These are phyloP conservation scores for Phytopythium aichiense DNA, from an alignment of 352 stramenopile species.

Conservation along the genomic window DNA sequence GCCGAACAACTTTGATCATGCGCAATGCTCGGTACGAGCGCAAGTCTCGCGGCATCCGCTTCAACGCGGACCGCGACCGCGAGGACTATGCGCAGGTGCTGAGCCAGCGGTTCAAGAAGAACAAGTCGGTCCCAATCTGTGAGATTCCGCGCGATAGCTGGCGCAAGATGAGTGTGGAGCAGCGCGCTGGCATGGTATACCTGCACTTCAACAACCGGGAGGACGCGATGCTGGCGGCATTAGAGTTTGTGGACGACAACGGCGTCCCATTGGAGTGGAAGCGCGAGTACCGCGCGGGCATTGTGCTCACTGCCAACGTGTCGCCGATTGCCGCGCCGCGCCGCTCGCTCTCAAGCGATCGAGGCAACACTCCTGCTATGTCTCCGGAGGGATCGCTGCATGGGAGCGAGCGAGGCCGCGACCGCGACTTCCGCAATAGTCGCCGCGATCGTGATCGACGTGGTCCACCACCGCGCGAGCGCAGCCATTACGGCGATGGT, in stretches of 20 bases:
- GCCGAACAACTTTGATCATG: constrained; percentile 35
- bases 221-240: constrained; percentile 33
- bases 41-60: constrained; percentile 54
- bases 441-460: not conserved
- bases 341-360: constrained; percentile 35
- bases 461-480: not conserved
- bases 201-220: constrained; percentile 57
- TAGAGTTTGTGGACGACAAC: constrained; percentile 36
- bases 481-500: not conserved
- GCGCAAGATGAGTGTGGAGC: constrained; percentile 37
- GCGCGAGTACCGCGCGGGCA: constrained; percentile 33
- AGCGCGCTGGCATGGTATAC: constrained; percentile 28
- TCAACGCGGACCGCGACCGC: constrained; percentile 53
- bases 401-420: constrained; percentile 2
- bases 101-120: constrained; percentile 45
- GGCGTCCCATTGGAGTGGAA: constrained; percentile 33
- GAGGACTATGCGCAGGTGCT: constrained; percentile 42
- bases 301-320: constrained; percentile 20
- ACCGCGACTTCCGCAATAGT: not conserved
- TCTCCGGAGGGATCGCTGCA: constrained; percentile 3
- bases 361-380: constrained; percentile 4
- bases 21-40: constrained; percentile 47
- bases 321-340: constrained; percentile 12
- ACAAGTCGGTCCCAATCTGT: constrained; percentile 40
- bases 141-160: constrained; percentile 59